A percentile compares a stretch with the other conserved stretches of the same genome.
phyloP scores from a whole-genome alignment of 441 rosid species.

The Syzygium syzygioides region DNA sequence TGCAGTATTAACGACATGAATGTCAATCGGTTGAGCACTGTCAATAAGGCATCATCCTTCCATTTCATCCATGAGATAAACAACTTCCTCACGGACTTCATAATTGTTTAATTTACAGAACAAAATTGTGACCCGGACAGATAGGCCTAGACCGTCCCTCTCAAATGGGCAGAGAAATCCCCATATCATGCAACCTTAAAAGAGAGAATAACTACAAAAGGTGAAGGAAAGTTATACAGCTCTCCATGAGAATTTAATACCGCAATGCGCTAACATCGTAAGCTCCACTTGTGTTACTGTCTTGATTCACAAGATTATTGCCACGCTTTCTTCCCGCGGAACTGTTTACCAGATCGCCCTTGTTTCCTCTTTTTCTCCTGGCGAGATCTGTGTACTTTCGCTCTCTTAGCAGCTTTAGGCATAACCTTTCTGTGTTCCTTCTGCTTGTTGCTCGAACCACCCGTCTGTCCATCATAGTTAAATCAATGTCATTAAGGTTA shows the following conservation, averaged over 20 bases:
- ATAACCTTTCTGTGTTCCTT: conserved; percentile 77
- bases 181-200: not conserved
- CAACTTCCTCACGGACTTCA: not conserved
- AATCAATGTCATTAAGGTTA: not conserved
- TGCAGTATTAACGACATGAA: not conserved
- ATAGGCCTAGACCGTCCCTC: not conserved
- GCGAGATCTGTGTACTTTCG: conserved; percentile 44
- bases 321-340: conserved; percentile 85
- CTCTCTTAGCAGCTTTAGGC: conserved; percentile 73
- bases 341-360: conserved; percentile 45
- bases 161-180: not conserved
- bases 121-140: not conserved
- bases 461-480: conserved; percentile 36
- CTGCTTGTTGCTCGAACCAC: conserved; percentile 76
- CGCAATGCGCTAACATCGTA: not conserved
- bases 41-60: not conserved
- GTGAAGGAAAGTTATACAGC: not conserved
- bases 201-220: not conserved
- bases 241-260: not conserved
- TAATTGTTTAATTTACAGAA: not conserved
- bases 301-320: conserved; percentile 19
- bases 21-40: not conserved
- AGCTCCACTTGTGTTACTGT: not conserved
- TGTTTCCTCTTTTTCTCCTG: conserved; percentile 38
- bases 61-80: not conserved